Conservation (phyloP, 352 stramenopile genomes). For the Globisporangium abappressorium region DNA sequence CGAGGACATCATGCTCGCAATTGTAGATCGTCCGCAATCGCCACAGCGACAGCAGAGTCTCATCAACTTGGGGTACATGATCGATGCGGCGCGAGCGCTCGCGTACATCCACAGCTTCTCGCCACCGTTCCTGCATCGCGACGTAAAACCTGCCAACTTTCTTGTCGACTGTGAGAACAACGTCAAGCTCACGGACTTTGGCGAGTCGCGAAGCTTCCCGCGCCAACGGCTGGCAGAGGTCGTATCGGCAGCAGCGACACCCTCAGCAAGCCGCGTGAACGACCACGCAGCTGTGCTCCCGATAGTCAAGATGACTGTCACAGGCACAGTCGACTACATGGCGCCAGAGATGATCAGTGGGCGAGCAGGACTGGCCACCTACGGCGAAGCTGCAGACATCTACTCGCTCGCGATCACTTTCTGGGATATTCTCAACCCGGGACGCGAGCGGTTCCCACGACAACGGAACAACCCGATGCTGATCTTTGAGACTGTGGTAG, state of each 20-base stretch:
- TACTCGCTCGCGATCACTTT: constrained; percentile 63
- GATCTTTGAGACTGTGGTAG: constrained; percentile 49
- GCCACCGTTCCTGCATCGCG: constrained; percentile 57
- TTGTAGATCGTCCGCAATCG: constrained; percentile 14
- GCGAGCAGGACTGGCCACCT: constrained; percentile 39
- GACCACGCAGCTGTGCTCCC: not conserved
- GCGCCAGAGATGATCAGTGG: constrained; percentile 65
- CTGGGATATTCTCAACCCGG: constrained; percentile 68
- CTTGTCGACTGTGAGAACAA: constrained; percentile 47
- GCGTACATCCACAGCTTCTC: constrained; percentile 69
- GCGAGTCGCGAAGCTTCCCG: constrained; percentile 52
- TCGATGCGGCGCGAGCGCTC: constrained; percentile 52
- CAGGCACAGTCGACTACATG: constrained; percentile 75
- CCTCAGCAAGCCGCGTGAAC: not conserved
- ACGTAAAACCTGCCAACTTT: constrained; percentile 69
- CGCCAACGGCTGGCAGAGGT: constrained; percentile 5
- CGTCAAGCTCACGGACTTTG: constrained; percentile 70
- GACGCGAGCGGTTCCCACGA: constrained; percentile 40
- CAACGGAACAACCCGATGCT: constrained; percentile 39
- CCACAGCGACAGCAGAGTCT: constrained; percentile 34
- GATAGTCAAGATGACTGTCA: constrained; percentile 55
- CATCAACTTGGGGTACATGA: constrained; percentile 57
- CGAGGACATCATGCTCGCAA: constrained; percentile 35
- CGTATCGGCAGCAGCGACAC: not conserved
- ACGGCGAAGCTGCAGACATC: constrained; percentile 65